Conservation (phyloP, 495 filamentous ascomycete species). For the Hypoxylon intermedium region DNA sequence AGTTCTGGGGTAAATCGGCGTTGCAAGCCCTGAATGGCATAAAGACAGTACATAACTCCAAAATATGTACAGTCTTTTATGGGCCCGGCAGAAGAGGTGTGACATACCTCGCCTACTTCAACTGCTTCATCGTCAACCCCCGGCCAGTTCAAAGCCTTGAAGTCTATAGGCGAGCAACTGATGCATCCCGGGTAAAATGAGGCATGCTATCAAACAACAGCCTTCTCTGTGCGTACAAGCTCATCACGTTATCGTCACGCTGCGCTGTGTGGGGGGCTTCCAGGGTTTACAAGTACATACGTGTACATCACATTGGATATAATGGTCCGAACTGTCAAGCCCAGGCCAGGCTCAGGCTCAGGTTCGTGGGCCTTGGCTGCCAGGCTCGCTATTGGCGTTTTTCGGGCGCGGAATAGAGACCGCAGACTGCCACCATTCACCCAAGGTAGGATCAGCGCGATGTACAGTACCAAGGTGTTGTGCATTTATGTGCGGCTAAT, state of each 20-base stretch:
- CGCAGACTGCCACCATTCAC: too few relatives aligned
- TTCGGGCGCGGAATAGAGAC: too few relatives aligned
- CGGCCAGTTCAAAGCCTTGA: background rate
- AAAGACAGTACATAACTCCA: background rate
- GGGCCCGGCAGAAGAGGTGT: conserved; percentile 5
- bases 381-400: too few relatives aligned
- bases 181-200: conserved; percentile 29
- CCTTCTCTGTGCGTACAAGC: background rate
- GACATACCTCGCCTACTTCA: conserved; percentile 1
- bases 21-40: background rate
- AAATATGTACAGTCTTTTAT: conserved; percentile 11
- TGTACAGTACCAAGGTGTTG: too few relatives aligned
- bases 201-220: conserved; percentile 2
- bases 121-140: background rate
- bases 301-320: background rate
- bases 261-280: background rate
- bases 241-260: background rate
- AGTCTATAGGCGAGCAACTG: conserved; percentile 16
- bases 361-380: too few relatives aligned
- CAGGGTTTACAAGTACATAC: background rate
- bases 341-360: too few relatives aligned
- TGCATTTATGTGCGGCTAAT: too few relatives aligned
- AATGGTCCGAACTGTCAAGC: too few relatives aligned
- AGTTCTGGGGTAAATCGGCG: conserved; percentile 20
- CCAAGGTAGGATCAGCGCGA: too few relatives aligned